Base-by-base conservation (phyloP, 2,329 filamentous ascomycete species). In the Colletotrichum caudatum region DNA sequence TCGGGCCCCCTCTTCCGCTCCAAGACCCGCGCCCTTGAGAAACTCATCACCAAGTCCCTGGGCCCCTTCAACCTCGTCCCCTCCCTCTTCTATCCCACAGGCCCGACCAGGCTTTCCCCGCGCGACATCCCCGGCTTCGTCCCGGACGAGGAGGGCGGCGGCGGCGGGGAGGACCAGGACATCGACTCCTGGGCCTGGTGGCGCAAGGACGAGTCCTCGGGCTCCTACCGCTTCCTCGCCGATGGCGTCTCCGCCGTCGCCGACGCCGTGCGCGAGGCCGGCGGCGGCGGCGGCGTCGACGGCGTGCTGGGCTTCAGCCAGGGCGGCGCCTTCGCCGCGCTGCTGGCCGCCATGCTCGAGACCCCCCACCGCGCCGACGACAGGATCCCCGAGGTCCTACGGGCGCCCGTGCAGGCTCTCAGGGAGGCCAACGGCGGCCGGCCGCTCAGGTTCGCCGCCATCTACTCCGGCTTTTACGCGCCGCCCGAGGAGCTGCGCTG, bases 1-100 rank as follows among this genome's bases (percentile, higher is more conserved):
- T 97, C 93, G 37, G 94, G 95, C 5, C 82, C 91, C 5, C 85
- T 94, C 74, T 98, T 98, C 88, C 92, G 90, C 79, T 89, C 92
- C 80, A 98, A 98, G 84, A 97, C 94, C 57, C 93, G 94, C 80
- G 94, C 94, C 14, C 86, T 98, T 1, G 90, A 94, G 76, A 97
- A 98, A 81, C 85, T 91, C 65, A 88, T 98, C 69, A 81, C 85
- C 72, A 97, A 97, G 78, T 84, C 89, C 37, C 92, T 98, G 74
- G 81, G 87, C 2, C 87, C 91, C 56, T 82, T 88, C 66, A 84
- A 84, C 75, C 79, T 89, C 76, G 85, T 79, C 65, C 87, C 85
- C 74, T 84, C 81, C 4, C 85, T 94, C 64, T 81, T 90, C 78
- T 94, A 93, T 82, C 91, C 92, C 5, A 93, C 92, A 0, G 93